phyloP scores from a whole-genome alignment of 257 asterid species.

The Nicotiana paniculata region DNA sequence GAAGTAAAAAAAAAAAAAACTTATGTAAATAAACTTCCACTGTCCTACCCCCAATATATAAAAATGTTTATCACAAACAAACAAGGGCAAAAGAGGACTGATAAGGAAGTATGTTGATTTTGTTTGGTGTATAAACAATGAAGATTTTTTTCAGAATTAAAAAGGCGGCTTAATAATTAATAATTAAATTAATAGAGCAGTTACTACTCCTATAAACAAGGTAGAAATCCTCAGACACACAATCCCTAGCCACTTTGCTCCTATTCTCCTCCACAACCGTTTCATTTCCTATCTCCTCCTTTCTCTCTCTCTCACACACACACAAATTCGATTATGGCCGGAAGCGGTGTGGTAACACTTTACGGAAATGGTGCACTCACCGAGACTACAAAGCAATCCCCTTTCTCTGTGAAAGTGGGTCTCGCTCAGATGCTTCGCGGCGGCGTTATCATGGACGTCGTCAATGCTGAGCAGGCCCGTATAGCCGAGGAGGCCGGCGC shows the following conservation, averaged over 20 bases:
- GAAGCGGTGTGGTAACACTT: conserved; percentile 82
- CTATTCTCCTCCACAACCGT: conserved; percentile 1
- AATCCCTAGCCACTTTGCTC: conserved; percentile 16
- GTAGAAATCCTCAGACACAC: conserved; percentile 10
- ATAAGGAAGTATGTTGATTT: not conserved
- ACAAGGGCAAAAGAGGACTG: not conserved
- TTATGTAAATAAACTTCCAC: not conserved
- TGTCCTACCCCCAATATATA: not conserved
- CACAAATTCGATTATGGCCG: conserved; percentile 41
- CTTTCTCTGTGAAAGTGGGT: conserved; percentile 89
- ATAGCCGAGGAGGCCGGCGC: conserved; percentile 95
- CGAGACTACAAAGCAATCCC: conserved; percentile 71
- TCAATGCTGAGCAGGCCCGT: conserved; percentile 87
- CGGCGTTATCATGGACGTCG: conserved; percentile 95
- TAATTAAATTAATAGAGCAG: not conserved
- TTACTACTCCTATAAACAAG: not conserved
- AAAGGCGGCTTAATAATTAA: not conserved
- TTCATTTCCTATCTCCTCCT: not conserved
- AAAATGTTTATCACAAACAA: not conserved
- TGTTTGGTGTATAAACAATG: not conserved
- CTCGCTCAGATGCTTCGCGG: conserved; percentile 96
- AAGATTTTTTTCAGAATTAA: not conserved
- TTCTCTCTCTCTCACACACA: not conserved
- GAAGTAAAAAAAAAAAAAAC: no score
- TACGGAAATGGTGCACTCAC: conserved; percentile 88